Base-by-base conservation (phyloP, 306 rosid genomes). In the Malus sylvestris region DNA sequence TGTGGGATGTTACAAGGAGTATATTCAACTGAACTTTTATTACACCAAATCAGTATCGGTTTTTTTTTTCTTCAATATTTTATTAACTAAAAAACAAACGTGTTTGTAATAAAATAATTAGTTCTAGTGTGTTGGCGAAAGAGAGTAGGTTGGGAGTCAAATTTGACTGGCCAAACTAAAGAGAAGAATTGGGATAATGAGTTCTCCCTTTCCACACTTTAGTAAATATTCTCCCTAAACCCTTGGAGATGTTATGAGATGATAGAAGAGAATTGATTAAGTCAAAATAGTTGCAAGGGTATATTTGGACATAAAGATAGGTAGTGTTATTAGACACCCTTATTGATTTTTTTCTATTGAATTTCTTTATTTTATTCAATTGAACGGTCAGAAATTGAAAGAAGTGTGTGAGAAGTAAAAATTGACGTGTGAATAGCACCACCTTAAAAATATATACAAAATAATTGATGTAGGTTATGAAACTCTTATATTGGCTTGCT, bases 391-490 rank as follows among this genome's bases (percentile, higher is more conserved):
- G 0, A 38, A 38, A 38, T 38, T 38, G 1, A 38, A 0, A 38
- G 42, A 38, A 0, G 2, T 38, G 42, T 38, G 42, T 38, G 2
- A 1, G 2, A 38, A 0, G 42, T 38, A 38, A 38, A 38, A 38
- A 7, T 7, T 38, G 0, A 9, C 42, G 0, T 7, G 0, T 7
- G 0, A 0, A 38, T 38, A 7, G 0, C 42, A 38, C 10, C 2
- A 38, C 2, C 42, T 7, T 38, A 8, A 38, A 46, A 11, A 57
- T 10, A 2, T 57, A 2, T 49, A 6, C 14, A 58, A 58, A 22
- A 23, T 22, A 10, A 58, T 20, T 58, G 30, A 10, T 58, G 4
- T 22, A 58, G 27, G 63, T 58, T 58, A 22, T 12, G 8, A 22
- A 58, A 22, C 16, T 22, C 29, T 58, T 20, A 10, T 9, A 9